These are phyloP conservation scores for Arthrinium puccinioides DNA, from an alignment of 2,329 filamentous ascomycete genomes.

Conservation along the genomic window DNA sequence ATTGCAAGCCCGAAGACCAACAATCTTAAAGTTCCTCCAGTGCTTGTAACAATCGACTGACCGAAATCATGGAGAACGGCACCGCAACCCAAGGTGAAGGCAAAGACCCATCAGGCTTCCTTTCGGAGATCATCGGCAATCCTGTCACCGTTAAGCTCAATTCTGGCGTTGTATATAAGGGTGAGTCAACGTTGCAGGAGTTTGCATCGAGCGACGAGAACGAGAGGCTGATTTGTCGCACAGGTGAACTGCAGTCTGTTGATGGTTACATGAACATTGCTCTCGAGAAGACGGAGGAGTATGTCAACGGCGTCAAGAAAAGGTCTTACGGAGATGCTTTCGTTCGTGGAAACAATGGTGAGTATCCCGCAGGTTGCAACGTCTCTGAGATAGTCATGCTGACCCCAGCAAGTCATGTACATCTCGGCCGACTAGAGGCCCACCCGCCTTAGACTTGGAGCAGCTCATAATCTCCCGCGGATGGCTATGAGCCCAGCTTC, in stretches of 20 bases:
- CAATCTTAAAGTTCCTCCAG: too few species aligned
- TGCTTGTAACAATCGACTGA: too few species aligned
- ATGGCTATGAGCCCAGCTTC: too few species aligned
- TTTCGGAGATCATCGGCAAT: conserved; percentile 89
- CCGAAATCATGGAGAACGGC: conserved; percentile 70
- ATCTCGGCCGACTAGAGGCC: conserved; percentile 60
- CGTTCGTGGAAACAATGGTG: conserved; percentile 92
- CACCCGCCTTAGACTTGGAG: too few species aligned
- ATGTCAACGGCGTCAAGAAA: conserved; percentile 75
- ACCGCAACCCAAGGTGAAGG: conserved; percentile 56
- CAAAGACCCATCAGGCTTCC: conserved; percentile 87
- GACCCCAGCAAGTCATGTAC: conserved; percentile 54
- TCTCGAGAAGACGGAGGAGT: conserved; percentile 90
- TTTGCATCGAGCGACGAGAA: too few species aligned
- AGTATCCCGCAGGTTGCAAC: conserved; percentile 12
- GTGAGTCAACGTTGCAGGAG: conserved; percentile 43
- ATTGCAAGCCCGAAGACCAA: too few species aligned
- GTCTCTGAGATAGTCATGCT: background rate
- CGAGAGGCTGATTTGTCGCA: too few species aligned
- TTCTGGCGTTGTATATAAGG: conserved; percentile 97
- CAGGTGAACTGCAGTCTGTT: conserved; percentile 91
- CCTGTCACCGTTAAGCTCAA: conserved; percentile 96
- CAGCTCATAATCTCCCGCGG: too few species aligned
- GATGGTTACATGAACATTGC: conserved; percentile 99
- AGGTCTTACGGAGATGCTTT: conserved; percentile 91